Evolutionary conservation across 371 early-diverging fungal genomes (phyloP).

Genomic region (Actinomucor elegans): DNA sequence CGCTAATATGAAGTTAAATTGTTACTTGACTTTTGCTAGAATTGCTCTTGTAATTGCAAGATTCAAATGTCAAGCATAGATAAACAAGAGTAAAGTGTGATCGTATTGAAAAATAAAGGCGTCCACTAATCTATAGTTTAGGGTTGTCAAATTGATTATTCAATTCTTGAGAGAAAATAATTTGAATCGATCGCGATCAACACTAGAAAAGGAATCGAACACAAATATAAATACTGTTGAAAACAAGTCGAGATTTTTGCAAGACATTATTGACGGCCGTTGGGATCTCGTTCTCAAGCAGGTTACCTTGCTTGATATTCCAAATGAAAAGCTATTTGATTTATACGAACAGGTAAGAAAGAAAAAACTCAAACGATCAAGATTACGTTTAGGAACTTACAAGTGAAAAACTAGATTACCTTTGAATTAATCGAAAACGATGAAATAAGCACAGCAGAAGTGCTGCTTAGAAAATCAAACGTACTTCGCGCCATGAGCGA

Average conservation of each 20-base stretch:
- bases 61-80: constrained; percentile 56
- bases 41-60: too few relatives aligned
- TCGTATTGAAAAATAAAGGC: background rate
- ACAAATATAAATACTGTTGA: constrained; percentile 84
- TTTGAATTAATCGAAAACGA: constrained; percentile 83
- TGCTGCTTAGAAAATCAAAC: constrained; percentile 84
- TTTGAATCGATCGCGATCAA: constrained; percentile 64
- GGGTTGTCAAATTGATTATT: constrained; percentile 84
- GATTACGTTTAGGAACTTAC: background rate
- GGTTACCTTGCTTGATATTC: constrained; percentile 65
- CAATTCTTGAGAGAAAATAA: constrained; percentile 93
- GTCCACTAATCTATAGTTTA: constrained; percentile 1
- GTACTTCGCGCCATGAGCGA: constrained; percentile 78
- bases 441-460: constrained; percentile 83
- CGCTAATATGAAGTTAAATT: too few relatives aligned
- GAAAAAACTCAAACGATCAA: too few relatives aligned
- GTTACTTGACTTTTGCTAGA: too few relatives aligned
- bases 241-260: constrained; percentile 63
- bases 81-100: constrained; percentile 57
- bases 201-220: constrained; percentile 82
- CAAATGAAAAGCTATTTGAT: constrained; percentile 69
- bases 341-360: constrained; percentile 84
- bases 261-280: constrained; percentile 74
- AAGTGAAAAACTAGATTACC: constrained; percentile 53
- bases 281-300: constrained; percentile 89